Conservation (phyloP, 176 grass and related monocot species). For the Oryza brachyantha region DNA sequence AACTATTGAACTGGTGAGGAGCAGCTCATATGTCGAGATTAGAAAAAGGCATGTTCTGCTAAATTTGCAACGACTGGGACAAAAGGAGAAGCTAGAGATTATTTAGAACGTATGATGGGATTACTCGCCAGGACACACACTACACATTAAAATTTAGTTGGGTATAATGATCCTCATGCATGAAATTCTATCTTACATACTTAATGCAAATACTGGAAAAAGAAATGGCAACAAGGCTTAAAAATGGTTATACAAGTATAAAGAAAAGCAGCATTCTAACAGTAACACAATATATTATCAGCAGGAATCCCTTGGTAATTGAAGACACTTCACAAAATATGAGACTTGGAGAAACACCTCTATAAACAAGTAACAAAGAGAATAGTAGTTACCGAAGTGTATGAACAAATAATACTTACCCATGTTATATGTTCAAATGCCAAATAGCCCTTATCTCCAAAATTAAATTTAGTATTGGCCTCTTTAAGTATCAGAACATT, state of each 20-base stretch:
- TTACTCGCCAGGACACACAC: not conserved
- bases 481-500: conserved; percentile 95
- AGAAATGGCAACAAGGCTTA: not conserved
- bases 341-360: not conserved
- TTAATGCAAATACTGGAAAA: not conserved
- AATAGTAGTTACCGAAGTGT: not conserved
- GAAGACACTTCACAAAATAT: not conserved
- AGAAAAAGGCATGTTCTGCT: not conserved
- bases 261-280: not conserved
- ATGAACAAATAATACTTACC: conserved; percentile 49
- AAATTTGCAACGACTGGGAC: not conserved
- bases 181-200: not conserved
- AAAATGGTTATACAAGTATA: not conserved
- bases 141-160: not conserved
- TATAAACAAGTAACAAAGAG: not conserved
- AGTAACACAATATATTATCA: not conserved
- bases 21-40: not conserved
- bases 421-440: conserved; percentile 95
- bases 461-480: conserved; percentile 77
- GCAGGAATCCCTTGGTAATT: not conserved
- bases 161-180: not conserved
- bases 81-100: not conserved
- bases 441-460: conserved; percentile 88
- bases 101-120: not conserved
- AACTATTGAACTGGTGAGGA: not conserved